These are phyloP conservation scores for Aspergillus viridinutans DNA, from an alignment of 2,329 filamentous ascomycete genomes.

Conservation along the genomic window DNA sequence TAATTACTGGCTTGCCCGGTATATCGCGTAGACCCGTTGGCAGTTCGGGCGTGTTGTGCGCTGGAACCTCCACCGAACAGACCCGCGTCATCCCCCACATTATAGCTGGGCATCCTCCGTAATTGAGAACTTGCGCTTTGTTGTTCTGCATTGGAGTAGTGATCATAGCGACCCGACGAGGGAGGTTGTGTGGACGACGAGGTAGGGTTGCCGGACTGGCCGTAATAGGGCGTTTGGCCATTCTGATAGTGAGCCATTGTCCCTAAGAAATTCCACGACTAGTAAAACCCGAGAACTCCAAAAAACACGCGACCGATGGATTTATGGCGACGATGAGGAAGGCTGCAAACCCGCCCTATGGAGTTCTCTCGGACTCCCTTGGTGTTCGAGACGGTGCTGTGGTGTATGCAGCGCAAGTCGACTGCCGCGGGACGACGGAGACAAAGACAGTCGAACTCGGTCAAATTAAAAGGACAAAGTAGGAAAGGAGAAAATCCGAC, in stretches of 20 bases:
- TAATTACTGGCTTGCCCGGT: constrained; percentile 31
- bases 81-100: constrained; percentile 67
- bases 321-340: not conserved
- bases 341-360: not conserved
- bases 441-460: not conserved
- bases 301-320: not conserved
- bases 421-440: not conserved
- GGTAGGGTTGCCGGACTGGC: constrained; percentile 28
- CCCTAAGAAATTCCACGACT: not conserved
- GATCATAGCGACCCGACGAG: constrained; percentile 35
- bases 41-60: constrained; percentile 26
- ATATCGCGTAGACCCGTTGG: constrained; percentile 33
- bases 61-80: constrained; percentile 40
- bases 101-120: constrained; percentile 65
- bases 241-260: constrained; percentile 56
- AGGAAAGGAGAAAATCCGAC: not conserved
- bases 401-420: not conserved
- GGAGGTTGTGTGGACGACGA: constrained; percentile 24
- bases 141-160: constrained; percentile 27
- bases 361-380: not conserved
- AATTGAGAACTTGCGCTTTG: constrained; percentile 40
- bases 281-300: not conserved
- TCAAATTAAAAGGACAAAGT: not conserved
- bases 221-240: constrained; percentile 47
- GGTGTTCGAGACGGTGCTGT: not conserved